Evolutionary conservation across 768 basidiomycete genomes (phyloP).

Genomic region (Mycena leptocephala): DNA sequence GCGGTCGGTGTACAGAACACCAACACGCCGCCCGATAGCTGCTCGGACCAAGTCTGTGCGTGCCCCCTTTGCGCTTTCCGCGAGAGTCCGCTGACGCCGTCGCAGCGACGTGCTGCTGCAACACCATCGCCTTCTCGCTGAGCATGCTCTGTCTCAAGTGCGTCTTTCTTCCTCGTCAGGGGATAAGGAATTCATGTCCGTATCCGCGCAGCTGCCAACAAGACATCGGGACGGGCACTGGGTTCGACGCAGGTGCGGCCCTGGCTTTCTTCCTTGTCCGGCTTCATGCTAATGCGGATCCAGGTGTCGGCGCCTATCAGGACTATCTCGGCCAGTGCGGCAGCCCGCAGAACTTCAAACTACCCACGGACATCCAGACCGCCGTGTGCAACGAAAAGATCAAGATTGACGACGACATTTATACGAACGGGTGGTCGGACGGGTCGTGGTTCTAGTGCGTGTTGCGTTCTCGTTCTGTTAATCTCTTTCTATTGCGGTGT

Average conservation of each 20-base stretch:
- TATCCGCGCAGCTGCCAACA: slow-evolving; percentile 38
- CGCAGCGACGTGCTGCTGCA: slow-evolving; percentile 40
- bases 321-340: slow-evolving; percentile 28
- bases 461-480: not conserved
- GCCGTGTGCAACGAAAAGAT: slow-evolving; percentile 41
- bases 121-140: slow-evolving; percentile 38
- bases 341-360: not conserved
- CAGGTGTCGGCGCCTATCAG: slow-evolving; percentile 35
- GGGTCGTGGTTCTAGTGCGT: slow-evolving; percentile 39
- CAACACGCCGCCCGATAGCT: slow-evolving; percentile 43
- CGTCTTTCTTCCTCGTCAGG: not conserved
- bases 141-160: slow-evolving; percentile 47
- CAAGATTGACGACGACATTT: slow-evolving; percentile 37
- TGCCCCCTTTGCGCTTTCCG: not conserved
- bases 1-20: slow-evolving; percentile 19
- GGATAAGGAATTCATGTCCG: no score
- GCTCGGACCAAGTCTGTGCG: slow-evolving; percentile 41
- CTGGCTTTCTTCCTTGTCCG: not conserved
- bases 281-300: not conserved
- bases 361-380: slow-evolving; percentile 37
- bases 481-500: not conserved
- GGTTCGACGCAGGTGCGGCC: slow-evolving; percentile 24
- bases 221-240: slow-evolving; percentile 21
- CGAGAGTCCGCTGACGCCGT: not conserved
- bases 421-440: slow-evolving; percentile 29